These are phyloP conservation scores for Helichrysum umbraculigerum DNA, from an alignment of 129 eudicot genomes.

Conservation along the genomic window DNA sequence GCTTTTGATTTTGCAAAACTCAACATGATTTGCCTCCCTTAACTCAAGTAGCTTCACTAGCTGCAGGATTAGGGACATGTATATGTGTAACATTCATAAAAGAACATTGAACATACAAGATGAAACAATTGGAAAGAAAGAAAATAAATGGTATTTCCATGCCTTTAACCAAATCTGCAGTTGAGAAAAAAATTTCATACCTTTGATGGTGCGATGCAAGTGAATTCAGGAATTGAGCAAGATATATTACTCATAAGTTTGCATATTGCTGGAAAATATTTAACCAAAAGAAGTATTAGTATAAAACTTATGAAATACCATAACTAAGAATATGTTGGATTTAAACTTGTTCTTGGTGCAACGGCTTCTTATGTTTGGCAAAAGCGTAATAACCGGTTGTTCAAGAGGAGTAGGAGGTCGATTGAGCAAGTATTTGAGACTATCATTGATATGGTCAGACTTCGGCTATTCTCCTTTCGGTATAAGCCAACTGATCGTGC, in stretches of 20 bases:
- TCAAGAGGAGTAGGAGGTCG: too few relatives aligned
- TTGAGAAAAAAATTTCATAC: constrained; percentile 31
- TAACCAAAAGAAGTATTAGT: constrained; percentile 4
- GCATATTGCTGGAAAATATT: constrained; percentile 67
- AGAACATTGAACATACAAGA: neutral
- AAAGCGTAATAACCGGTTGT: too few relatives aligned
- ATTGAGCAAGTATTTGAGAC: too few relatives aligned
- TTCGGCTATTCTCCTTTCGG: too few relatives aligned
- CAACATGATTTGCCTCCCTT: constrained; percentile 94
- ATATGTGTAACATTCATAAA: neutral
- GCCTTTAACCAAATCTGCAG: constrained; percentile 3
- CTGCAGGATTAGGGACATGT: constrained; percentile 44
- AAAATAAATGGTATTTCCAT: constrained; percentile 11
- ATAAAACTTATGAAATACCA: neutral
- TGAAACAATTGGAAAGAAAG: constrained; percentile 9
- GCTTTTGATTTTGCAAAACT: constrained; percentile 88
- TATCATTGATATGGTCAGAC: too few relatives aligned
- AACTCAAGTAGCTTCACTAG: constrained; percentile 94
- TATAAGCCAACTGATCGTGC: too few relatives aligned
- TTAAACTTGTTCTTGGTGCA: too few relatives aligned
- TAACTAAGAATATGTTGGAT: constrained; percentile 7
- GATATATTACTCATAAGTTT: constrained; percentile 71
- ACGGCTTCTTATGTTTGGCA: too few relatives aligned
- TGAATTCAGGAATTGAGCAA: constrained; percentile 95
- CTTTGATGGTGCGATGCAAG: constrained; percentile 93